phyloP scores from a whole-genome alignment of 495 filamentous ascomycete genomes.

The Penicillium herquei region DNA sequence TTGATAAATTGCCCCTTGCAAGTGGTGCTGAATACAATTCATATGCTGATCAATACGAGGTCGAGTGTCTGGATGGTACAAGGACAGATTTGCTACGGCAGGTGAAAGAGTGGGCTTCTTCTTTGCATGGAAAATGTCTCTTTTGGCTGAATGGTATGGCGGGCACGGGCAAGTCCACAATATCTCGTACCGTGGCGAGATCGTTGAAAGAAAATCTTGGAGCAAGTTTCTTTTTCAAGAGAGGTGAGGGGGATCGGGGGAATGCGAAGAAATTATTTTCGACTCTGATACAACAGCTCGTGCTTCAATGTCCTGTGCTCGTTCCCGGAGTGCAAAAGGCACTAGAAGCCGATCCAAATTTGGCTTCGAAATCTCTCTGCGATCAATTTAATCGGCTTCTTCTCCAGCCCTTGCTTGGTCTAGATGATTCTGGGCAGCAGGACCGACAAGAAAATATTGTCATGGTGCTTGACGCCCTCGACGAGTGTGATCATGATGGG shows the following conservation, averaged over 20 bases:
- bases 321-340: not conserved
- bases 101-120: slow-evolving; percentile 24
- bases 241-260: slow-evolving; percentile 37
- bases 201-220: not conserved
- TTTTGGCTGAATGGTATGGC: too few species aligned
- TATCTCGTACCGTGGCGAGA: too few species aligned
- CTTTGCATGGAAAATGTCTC: too few species aligned
- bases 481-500: not conserved
- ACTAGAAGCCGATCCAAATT: not conserved
- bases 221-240: slow-evolving; percentile 3
- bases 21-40: slow-evolving; percentile 17
- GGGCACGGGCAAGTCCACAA: too few species aligned
- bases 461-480: not conserved
- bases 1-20: not conserved
- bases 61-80: slow-evolving; percentile 22
- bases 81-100: slow-evolving; percentile 23
- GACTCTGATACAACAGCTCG: slow-evolving; percentile 43
- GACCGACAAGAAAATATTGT: not conserved
- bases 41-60: slow-evolving; percentile 16
- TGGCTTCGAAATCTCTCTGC: not conserved
- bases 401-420: not conserved
- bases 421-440: slow-evolving; percentile 13
- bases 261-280: slow-evolving; percentile 39
- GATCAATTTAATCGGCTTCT: slow-evolving; percentile 2
- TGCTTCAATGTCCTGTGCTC: slow-evolving; percentile 12